These are phyloP conservation scores for Ophiostoma perfectum DNA, from an alignment of 2,329 filamentous ascomycete genomes.

Conservation along the genomic window DNA sequence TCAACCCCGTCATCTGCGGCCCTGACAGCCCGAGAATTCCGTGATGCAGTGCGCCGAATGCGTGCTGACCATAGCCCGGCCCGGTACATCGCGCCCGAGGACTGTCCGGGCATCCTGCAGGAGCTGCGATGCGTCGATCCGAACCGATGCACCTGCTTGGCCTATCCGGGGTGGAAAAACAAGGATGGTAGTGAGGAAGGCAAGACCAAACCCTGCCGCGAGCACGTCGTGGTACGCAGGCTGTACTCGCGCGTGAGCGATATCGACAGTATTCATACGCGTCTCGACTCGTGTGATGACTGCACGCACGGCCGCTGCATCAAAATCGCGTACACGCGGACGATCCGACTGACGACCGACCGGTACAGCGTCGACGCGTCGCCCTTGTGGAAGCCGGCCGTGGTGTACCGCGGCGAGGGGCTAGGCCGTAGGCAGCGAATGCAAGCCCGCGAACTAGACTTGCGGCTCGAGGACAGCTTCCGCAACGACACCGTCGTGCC, in stretches of 20 bases:
- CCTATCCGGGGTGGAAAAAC: not conserved
- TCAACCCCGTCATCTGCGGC: not conserved
- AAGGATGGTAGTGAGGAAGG: not conserved
- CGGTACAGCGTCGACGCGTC: not conserved
- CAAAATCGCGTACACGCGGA: not conserved
- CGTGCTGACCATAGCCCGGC: not conserved
- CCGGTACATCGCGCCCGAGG: not conserved
- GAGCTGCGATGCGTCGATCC: not conserved
- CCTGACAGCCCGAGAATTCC: not conserved
- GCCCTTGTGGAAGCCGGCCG: not conserved
- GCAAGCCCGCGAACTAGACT: not conserved
- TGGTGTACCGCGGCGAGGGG: not conserved
- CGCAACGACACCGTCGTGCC: not conserved
- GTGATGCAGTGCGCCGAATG: not conserved
- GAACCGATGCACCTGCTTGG: not conserved
- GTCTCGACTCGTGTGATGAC: slow-evolving; percentile 14
- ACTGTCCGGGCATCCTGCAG: not conserved
- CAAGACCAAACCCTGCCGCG: not conserved
- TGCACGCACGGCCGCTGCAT: not conserved
- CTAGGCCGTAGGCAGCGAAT: not conserved
- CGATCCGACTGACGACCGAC: not conserved
- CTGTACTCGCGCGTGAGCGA: not conserved
- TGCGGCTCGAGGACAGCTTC: not conserved
- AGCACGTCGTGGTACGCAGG: not conserved
- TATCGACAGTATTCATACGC: not conserved